Percentiles rank a stretch among this genome's conserved stretches.
phyloP scores from a whole-genome alignment of 805 yeast genomes.

The Metschnikowia baotianmanensis region DNA sequence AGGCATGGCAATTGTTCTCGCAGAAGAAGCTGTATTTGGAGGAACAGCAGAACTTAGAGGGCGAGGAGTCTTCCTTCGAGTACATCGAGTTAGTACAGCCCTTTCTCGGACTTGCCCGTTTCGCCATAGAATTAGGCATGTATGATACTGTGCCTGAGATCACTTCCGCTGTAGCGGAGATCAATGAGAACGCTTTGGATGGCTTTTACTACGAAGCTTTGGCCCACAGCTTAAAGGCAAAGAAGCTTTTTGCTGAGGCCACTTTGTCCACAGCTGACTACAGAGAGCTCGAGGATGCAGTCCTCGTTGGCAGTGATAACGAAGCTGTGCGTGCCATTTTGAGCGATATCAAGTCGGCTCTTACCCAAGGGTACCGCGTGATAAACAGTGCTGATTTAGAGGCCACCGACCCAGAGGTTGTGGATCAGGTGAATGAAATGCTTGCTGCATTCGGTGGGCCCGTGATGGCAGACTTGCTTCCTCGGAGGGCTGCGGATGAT shows the following conservation, averaged over 20 bases:
- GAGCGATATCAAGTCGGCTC: conserved; percentile 42
- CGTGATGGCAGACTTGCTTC: conserved; percentile 43
- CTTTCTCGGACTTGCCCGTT: conserved; percentile 66
- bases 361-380: conserved; percentile 46
- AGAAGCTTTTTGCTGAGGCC: conserved; percentile 19
- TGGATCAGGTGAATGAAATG: conserved; percentile 50
- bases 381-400: conserved; percentile 34
- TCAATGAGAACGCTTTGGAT: conserved; percentile 84
- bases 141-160: conserved; percentile 67
- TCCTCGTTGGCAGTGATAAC: conserved; percentile 20
- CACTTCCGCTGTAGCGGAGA: conserved; percentile 63
- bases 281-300: conserved; percentile 34
- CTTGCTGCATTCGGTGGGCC: conserved; percentile 63
- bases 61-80: conserved; percentile 42
- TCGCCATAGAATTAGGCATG: conserved; percentile 72
- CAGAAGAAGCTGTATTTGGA: conserved; percentile 49
- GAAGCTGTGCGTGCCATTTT: conserved; percentile 30
- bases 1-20: conserved; percentile 72
- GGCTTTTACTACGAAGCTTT: conserved; percentile 81
- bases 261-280: conserved; percentile 41
- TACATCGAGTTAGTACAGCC: conserved; percentile 72
- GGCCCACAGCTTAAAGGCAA: conserved; percentile 52
- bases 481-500: conserved; percentile 23
- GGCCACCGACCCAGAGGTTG: conserved; percentile 59
- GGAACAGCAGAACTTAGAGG: conserved; percentile 31